A percentile compares a stretch with the other conserved stretches of the same genome.
These are phyloP conservation scores for Brasilioporus rufonigricans DNA, from an alignment of 768 basidiomycete genomes.

Conservation along the genomic window DNA sequence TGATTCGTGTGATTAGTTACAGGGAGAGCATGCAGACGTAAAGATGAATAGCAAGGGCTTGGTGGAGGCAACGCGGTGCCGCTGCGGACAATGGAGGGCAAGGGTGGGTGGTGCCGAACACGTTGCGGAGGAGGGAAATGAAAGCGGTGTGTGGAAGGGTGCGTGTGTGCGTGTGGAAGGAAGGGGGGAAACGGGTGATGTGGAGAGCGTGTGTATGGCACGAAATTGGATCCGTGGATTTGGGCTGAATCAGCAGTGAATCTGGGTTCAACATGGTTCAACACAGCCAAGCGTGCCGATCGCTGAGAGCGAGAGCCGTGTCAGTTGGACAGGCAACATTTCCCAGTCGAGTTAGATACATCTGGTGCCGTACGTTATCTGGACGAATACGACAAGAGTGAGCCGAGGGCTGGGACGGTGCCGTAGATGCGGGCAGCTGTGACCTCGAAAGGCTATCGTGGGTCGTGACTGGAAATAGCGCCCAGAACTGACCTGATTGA, in stretches of 20 bases:
- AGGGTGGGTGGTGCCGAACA: constrained; percentile 14
- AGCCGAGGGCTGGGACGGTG: constrained; percentile 7
- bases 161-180: constrained; percentile 4
- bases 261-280: constrained; percentile 16
- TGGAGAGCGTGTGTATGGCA: too few species aligned
- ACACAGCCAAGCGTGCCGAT: constrained; percentile 31
- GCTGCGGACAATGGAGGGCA: constrained; percentile 13
- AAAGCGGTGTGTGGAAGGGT: constrained; percentile 2
- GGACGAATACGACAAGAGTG: constrained; percentile 15
- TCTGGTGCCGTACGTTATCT: constrained; percentile 32
- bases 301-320: constrained; percentile 28
- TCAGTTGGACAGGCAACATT: constrained; percentile 34
- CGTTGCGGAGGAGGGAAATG: constrained; percentile 19
- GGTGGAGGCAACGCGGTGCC: constrained; percentile 25
- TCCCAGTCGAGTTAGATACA: constrained; percentile 30
- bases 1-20: constrained; percentile 16
- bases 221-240: constrained; percentile 6
- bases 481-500: constrained; percentile 23
- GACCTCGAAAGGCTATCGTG: constrained; percentile 37
- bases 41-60: constrained; percentile 4
- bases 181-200: neutral
- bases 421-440: constrained; percentile 26
- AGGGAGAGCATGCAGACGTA: constrained; percentile 14
- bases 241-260: constrained; percentile 26
- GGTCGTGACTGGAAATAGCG: constrained; percentile 21